Base-by-base conservation (phyloP, 805 yeast species). In the Pichia occidentalis region DNA sequence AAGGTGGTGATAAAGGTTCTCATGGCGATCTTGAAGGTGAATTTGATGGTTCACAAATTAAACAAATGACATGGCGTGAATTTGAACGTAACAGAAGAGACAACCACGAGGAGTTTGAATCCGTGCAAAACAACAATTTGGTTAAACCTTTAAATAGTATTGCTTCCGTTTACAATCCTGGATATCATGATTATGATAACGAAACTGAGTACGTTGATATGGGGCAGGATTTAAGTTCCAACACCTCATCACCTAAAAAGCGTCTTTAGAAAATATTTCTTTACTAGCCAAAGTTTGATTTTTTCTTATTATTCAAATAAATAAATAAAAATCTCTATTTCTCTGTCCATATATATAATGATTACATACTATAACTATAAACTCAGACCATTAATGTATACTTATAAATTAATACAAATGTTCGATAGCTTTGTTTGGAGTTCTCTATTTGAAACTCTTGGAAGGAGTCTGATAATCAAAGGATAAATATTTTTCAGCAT, bases 61-160 rank as follows among this genome's bases (percentile, higher is more conserved):
- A 75, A 35, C 88, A 90, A 90, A 85, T 81, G 69, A 71, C 90
- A 42, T 92, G 98, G 98, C 75, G 85, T 56, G 97, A 92, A 48
- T 87, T 76, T 66, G 97, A 88, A 60, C 67, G 84, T 48, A 86
- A 82, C 23, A 57, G 78, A 24, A 21, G 43, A 10, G 58, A 54
- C 4, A 23, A 42, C 23, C 44, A 42, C 7, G 16, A 21, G 9
- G 46, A 40, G 2, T 39, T 28, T 17, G 12, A 20, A 10, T 4
- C 19, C 3, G 36, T 35, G n/a, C 6, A 14, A n/a, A 26, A 28
- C 5, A 19, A 37, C 18, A n/a, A n/a, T n/a, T n/a, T n/a, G n/a
- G n/a, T n/a, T n/a, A n/a, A n/a, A n/a, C n/a, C n/a, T n/a, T n/a
- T n/a, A n/a, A n/a, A n/a, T n/a, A 45, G 48, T 3, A 46, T 57